These are phyloP conservation scores for Chlamydomonas incerta DNA, from an alignment of 139 green algal species.

Conservation along the genomic window DNA sequence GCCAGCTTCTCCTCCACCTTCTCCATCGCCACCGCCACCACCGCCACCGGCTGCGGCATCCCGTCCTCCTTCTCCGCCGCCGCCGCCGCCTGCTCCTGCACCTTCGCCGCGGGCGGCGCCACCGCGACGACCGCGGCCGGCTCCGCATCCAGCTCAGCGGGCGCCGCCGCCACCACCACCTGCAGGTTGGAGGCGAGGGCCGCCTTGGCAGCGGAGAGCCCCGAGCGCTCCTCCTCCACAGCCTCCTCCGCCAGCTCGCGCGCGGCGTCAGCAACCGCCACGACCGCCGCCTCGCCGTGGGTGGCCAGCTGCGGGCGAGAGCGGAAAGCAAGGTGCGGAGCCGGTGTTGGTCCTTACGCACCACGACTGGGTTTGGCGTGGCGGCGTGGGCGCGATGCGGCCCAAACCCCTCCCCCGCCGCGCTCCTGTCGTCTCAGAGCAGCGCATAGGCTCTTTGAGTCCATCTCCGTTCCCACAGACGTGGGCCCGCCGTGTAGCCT, in stretches of 20 bases:
- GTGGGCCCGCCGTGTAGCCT: no score
- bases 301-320: slow-evolving; percentile 18
- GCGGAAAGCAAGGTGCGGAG: no score
- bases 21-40: background rate
- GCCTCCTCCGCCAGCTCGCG: slow-evolving; percentile 3
- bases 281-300: slow-evolving; percentile 14
- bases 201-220: background rate
- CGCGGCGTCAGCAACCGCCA: slow-evolving; percentile 27
- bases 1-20: background rate
- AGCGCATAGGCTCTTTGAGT: no score
- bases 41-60: background rate
- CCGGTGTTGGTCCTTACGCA: no score
- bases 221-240: slow-evolving; percentile 4
- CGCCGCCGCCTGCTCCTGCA: background rate
- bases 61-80: background rate
- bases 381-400: no score
- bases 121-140: background rate
- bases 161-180: background rate
- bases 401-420: no score
- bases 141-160: background rate
- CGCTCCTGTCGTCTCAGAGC: no score
- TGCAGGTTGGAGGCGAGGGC: background rate
- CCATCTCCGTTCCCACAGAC: no score
- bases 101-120: background rate
- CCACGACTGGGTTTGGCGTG: no score